Evolutionary conservation across 176 grass and related monocot genomes (phyloP), one percentile per base, ranked within the genome.

Genomic region (Olyra latifolia): DNA sequence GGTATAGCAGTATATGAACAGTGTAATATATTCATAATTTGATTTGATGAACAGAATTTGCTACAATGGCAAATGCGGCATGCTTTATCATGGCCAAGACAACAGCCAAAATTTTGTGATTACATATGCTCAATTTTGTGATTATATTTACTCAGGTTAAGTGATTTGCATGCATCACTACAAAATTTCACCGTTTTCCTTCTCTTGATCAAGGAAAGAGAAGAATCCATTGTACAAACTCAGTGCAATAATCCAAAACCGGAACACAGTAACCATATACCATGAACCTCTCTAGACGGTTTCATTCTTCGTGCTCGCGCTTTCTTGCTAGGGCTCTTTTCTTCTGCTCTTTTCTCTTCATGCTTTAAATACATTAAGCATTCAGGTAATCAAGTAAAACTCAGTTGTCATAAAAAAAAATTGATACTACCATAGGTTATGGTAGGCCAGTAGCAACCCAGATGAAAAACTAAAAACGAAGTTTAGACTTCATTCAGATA

Each of bases 271-370:
- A 67, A 42, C 19, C 45, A 1, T 53, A 25, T 4, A 11, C 14
- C 23, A 17, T 65, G 13, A 61, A 54, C 65, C 15, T 55, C 11
- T 12, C 13, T 23, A 50, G 80, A 67, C 6, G 3, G 19, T 20
- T 71, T 89, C 77, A 81, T 35, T 77, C 74, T 59, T 81, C 72
- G 0, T 80, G 74, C 53, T 93, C 89, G 30, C 95, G 77, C 84
- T 95, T 92, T 57, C 93, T 75, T 30, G 62, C 80, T 23, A 82
- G 22, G 23, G 85, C 75, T 78, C 84, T 84, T 61, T 89, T 85
- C 82, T 98, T 98, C 55, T 91, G 96, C 29, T 85, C 88, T 89
- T 85, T 91, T 44, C 90, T 93, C 90, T 88, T 71, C 68, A 91
- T 12, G 90, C 96, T 74, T 95, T 94, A 66, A 89, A 95, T 8